Evolutionary conservation across 257 asterid species (phyloP).

Genomic region (Salvia miltiorrhiza): DNA sequence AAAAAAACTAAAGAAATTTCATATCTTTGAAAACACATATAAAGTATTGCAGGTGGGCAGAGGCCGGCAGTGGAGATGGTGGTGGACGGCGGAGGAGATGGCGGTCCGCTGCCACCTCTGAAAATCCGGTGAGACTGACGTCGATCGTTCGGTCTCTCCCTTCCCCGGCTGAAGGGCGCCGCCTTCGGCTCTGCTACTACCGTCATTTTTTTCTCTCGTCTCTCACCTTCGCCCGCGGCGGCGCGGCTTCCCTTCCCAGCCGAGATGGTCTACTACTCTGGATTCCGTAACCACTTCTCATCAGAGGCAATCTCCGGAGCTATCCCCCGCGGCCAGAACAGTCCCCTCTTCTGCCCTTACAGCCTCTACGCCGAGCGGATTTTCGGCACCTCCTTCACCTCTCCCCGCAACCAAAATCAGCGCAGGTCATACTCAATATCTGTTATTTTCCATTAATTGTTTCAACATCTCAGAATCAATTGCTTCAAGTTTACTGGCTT

Average conservation of each 20-base stretch:
- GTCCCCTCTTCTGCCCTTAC: constrained; percentile 75
- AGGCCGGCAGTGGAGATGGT: too few species aligned
- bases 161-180: too few species aligned
- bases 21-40: too few species aligned
- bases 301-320: constrained; percentile 91
- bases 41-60: too few species aligned
- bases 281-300: constrained; percentile 80
- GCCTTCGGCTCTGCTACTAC: too few species aligned
- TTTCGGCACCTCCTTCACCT: constrained; percentile 95
- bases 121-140: too few species aligned
- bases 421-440: constrained; percentile 47
- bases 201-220: too few species aligned
- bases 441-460: not conserved
- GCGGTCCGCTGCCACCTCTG: too few species aligned
- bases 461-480: not conserved
- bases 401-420: constrained; percentile 87
- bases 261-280: constrained; percentile 61
- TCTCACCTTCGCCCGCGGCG: too few species aligned
- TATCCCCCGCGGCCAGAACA: constrained; percentile 80
- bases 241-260: constrained; percentile 30
- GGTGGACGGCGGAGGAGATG: too few species aligned
- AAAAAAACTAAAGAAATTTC: too few species aligned
- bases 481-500: not conserved
- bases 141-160: too few species aligned
- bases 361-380: constrained; percentile 97